These are phyloP conservation scores for Durotheca rogersii DNA, from an alignment of 495 filamentous ascomycete species.

Conservation along the genomic window DNA sequence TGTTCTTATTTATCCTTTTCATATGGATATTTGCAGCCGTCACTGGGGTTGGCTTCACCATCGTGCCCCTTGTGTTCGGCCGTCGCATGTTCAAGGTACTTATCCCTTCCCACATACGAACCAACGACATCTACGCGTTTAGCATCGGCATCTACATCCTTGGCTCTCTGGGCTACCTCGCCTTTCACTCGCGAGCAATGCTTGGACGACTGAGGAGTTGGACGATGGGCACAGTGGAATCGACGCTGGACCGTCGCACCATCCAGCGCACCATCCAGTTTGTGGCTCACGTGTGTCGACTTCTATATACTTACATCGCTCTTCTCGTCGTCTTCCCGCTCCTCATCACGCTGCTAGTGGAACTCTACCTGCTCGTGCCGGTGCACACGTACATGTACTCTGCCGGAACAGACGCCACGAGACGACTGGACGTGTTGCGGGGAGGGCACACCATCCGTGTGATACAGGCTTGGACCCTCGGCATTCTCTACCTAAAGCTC, in stretches of 20 bases:
- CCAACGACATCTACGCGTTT: constrained; percentile 97
- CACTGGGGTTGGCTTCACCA: constrained; percentile 86
- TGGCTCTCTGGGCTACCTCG: constrained; percentile 60
- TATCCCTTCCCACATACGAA: constrained; percentile 64
- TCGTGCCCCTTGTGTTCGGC: constrained; percentile 81
- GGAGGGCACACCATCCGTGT: constrained; percentile 74
- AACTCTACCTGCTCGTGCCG: constrained; percentile 87
- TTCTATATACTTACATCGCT: constrained; percentile 71
- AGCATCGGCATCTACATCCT: constrained; percentile 81
- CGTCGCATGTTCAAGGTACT: constrained; percentile 68
- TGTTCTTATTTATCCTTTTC: constrained; percentile 80
- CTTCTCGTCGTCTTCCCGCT: constrained; percentile 77
- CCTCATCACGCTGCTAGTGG: constrained; percentile 76
- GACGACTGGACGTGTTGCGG: constrained; percentile 34
- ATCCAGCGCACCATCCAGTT: constrained; percentile 33
- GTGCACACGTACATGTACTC: constrained; percentile 76
- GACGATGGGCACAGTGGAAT: constrained; percentile 21
- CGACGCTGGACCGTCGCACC: constrained; percentile 39
- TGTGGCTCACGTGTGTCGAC: constrained; percentile 37
- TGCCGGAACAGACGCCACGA: constrained; percentile 32
- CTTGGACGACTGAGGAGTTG: constrained; percentile 40
- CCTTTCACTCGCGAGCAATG: constrained; percentile 54
- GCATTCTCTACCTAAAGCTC: constrained; percentile 88
- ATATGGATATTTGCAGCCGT: constrained; percentile 93
- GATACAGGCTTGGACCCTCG: constrained; percentile 91